phyloP scores from a whole-genome alignment of 495 filamentous ascomycete genomes.

The Penicillium malachiteum region DNA sequence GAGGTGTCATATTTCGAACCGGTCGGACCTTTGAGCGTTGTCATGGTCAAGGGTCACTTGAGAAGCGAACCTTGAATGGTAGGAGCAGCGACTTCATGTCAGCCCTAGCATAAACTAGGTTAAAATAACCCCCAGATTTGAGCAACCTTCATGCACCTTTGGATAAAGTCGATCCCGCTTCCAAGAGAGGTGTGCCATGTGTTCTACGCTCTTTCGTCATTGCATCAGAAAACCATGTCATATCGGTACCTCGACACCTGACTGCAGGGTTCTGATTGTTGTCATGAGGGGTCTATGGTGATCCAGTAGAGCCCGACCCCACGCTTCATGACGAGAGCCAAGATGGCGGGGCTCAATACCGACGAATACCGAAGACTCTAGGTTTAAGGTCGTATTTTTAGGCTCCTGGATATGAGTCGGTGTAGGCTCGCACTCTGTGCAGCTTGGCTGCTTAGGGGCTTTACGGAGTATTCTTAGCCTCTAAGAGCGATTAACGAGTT shows the following conservation, averaged over 20 bases:
- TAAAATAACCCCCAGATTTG: neutral
- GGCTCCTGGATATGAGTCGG: neutral
- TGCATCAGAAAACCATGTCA: neutral
- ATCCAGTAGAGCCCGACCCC: neutral
- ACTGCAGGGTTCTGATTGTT: neutral
- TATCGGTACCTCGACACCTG: neutral
- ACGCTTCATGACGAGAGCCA: constrained; percentile 5
- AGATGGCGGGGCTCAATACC: constrained; percentile 1
- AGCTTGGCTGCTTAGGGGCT: too few relatives aligned
- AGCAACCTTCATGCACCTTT: neutral
- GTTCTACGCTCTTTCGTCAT: neutral
- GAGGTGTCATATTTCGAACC: neutral
- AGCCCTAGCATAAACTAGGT: neutral
- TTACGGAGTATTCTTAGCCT: too few relatives aligned
- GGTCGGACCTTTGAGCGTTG: neutral
- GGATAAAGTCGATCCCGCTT: neutral
- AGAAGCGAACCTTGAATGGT: neutral
- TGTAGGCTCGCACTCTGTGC: neutral
- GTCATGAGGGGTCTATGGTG: neutral
- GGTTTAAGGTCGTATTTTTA: neutral
- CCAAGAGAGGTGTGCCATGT: neutral
- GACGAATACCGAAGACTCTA: neutral
- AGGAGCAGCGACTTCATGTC: neutral
- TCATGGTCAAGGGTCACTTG: neutral
- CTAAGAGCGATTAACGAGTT: neutral